Evolutionary conservation across 306 rosid genomes (phyloP).

Genomic region (Ormosia semicastrata): DNA sequence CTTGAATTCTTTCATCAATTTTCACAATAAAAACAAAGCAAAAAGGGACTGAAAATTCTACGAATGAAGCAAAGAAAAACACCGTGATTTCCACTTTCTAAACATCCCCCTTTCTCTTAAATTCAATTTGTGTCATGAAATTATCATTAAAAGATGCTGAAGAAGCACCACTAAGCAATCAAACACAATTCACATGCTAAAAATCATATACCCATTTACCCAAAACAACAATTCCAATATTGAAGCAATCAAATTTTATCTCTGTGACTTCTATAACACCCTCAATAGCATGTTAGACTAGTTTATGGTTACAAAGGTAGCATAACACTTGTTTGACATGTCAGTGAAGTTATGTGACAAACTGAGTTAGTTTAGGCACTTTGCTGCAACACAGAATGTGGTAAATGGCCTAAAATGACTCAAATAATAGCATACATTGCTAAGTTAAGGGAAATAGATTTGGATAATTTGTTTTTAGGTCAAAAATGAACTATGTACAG

Average conservation of each 20-base stretch:
- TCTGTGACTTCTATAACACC: too few relatives aligned
- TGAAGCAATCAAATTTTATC: not conserved
- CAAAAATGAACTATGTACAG: too few relatives aligned
- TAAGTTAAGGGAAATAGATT: too few relatives aligned
- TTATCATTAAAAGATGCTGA: not conserved
- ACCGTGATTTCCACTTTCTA: not conserved
- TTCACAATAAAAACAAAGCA: not conserved
- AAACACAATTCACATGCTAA: not conserved
- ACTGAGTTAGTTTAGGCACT: too few relatives aligned
- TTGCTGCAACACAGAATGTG: too few relatives aligned
- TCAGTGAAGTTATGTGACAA: too few relatives aligned
- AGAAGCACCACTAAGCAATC: not conserved
- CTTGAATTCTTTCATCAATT: not conserved
- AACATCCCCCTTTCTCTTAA: not conserved
- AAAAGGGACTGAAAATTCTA: not conserved
- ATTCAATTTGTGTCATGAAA: not conserved
- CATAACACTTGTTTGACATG: too few relatives aligned
- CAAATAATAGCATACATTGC: too few relatives aligned
- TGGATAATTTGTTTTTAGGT: too few relatives aligned
- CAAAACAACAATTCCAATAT: constrained; percentile 9
- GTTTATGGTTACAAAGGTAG: too few relatives aligned
- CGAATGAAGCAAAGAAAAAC: not conserved
- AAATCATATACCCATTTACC: not conserved
- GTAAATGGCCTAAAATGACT: too few relatives aligned
- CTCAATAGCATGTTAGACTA: too few relatives aligned